Evolutionary conservation across 352 stramenopile species (phyloP).

Genomic region (Blastocystis sp.): DNA sequence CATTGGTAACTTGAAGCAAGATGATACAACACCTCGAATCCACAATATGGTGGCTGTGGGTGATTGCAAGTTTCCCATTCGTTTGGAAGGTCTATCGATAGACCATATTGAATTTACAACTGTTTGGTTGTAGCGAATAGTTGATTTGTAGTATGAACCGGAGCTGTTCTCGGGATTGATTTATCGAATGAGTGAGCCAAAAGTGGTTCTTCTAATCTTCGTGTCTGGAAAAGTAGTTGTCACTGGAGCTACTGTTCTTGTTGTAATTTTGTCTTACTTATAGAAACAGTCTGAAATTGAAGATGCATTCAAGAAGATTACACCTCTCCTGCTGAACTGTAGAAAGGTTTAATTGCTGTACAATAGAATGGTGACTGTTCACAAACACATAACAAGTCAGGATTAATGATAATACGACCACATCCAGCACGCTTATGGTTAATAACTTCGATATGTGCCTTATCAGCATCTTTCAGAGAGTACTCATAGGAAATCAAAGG

Average conservation of each 20-base stretch:
- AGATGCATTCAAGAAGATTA: constrained; percentile 43
- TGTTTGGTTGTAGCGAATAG: constrained; percentile 78
- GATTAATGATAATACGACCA: constrained; percentile 48
- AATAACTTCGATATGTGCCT: constrained; percentile 58
- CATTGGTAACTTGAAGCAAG: constrained; percentile 65
- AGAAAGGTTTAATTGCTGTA: constrained; percentile 39
- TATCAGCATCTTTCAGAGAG: not conserved
- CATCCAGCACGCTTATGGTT: not conserved
- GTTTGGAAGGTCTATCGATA: constrained; percentile 86
- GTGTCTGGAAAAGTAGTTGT: constrained; percentile 95
- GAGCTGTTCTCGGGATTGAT: constrained; percentile 98
- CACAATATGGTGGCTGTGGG: constrained; percentile 96
- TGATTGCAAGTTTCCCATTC: constrained; percentile 93
- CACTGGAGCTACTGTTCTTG: constrained; percentile 76
- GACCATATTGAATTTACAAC: constrained; percentile 59
- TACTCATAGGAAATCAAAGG: constrained; percentile 47
- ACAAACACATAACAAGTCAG: constrained; percentile 49
- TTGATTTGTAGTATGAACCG: constrained; percentile 86
- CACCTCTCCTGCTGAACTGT: constrained; percentile 30
- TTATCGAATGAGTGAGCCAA: constrained; percentile 89
- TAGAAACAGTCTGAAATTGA: constrained; percentile 27
- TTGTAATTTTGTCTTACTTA: not conserved
- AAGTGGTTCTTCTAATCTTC: constrained; percentile 98
- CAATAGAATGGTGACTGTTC: not conserved
- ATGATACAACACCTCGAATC: constrained; percentile 81